phyloP scores from a whole-genome alignment of 2,329 filamentous ascomycete genomes.

The Sordariomycetes sp. region DNA sequence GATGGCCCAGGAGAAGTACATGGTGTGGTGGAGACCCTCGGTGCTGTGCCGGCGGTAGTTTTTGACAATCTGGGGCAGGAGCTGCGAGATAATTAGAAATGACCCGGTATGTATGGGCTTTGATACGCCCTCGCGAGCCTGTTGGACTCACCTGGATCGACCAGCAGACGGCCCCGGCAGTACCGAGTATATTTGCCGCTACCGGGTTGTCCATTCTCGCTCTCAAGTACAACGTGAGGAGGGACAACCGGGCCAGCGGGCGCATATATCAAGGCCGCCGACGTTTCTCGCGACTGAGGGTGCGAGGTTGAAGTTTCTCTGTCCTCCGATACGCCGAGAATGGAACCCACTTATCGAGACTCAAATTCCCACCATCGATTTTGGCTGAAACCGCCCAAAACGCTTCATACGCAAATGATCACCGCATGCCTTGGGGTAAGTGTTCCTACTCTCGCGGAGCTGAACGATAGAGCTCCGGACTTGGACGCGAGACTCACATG shows the following conservation, averaged over 20 bases:
- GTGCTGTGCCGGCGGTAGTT: conserved; percentile 10
- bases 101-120: background rate
- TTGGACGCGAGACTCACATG: too few relatives aligned
- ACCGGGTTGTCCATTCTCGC: conserved; percentile 8
- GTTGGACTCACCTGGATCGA: conserved; percentile 8
- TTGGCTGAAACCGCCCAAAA: too few relatives aligned
- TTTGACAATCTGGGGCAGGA: conserved; percentile 11
- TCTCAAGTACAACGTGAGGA: background rate
- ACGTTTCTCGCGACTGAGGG: background rate
- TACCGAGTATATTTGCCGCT: conserved; percentile 11
- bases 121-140: background rate
- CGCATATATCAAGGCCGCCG: background rate
- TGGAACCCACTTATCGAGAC: too few relatives aligned
- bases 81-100: conserved; percentile 2
- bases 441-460: too few relatives aligned
- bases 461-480: too few relatives aligned
- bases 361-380: too few relatives aligned
- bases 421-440: too few relatives aligned
- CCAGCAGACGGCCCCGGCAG: conserved; percentile 10
- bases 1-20: conserved; percentile 11
- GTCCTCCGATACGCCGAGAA: too few relatives aligned
- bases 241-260: background rate
- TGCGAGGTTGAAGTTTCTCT: background rate
- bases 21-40: conserved; percentile 6
- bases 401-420: too few relatives aligned